Evolutionary conservation across 1,139 yeast species (phyloP), one percentile per base, ranked within the genome.

Genomic region (Geotrichum reessii): DNA sequence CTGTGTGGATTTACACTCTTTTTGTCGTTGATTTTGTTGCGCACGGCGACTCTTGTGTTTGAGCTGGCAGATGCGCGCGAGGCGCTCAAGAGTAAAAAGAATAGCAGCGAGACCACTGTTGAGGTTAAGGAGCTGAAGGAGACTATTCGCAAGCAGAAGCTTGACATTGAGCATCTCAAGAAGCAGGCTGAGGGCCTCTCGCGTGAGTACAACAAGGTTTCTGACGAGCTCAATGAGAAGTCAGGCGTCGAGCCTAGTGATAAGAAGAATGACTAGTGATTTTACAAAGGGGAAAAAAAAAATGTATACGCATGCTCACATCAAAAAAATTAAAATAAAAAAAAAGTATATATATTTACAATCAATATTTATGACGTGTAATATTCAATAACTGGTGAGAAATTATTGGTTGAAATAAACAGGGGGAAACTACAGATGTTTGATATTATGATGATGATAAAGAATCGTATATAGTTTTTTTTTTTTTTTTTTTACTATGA

Each of bases 1-100:
- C 81, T 95, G 61, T 90, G 97, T 67, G 99, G 99, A 1, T 91
- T 92, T 75, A 91, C 98, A 2, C 80, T 95, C 72, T 95, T 95
- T 73, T 78, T 93, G 70, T 88, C 97, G 1, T 79, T 91, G 69
- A 86, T 91, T 61, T 83, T 92, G 66, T 85, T 86, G 68, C 82
- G 97, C 75, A 91, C 97, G n/a, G 90, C 87, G 71, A 78, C 83
- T 3, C 78, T 92, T 70, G 96, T 90, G 40, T 84, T 84, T 57
- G 95, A 88, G 67, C 79, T 90, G 73, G 75, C 90, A 63, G 81
- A 80, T 63, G 79, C 88, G 70, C 86, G 86, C 69, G 82, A 78
- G 62, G 62, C 42, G 31, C 69, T 61, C 53, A 27, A 21, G 14
- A 54, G 19, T 11, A n/a, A 44, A 4, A n/a, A n/a, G n/a, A 48